These are phyloP conservation scores for Saccharata proteae DNA, from an alignment of 2,329 filamentous ascomycete species.

Conservation along the genomic window DNA sequence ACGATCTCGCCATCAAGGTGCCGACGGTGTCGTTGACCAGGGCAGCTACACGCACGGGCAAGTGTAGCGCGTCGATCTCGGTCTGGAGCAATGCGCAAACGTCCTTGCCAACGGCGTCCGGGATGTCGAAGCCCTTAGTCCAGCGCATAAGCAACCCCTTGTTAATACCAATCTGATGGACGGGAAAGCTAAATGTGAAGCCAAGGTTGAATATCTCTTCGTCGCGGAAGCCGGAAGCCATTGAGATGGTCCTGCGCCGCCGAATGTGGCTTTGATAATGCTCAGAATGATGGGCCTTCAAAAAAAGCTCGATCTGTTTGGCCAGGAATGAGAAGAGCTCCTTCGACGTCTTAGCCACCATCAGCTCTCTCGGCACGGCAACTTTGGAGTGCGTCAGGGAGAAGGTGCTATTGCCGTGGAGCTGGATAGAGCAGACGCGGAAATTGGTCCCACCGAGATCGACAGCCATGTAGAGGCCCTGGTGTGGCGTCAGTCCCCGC, in stretches of 20 bases:
- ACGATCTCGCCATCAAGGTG: constrained; percentile 93
- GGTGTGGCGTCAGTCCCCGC: no score
- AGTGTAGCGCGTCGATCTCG: constrained; percentile 74
- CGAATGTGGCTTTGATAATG: constrained; percentile 64
- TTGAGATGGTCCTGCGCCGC: constrained; percentile 49
- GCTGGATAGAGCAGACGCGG: constrained; percentile 85
- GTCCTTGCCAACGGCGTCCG: constrained; percentile 87
- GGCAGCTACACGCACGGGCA: constrained; percentile 90
- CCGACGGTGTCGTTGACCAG: constrained; percentile 97
- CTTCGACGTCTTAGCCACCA: constrained; percentile 74
- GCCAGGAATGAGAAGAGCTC: constrained; percentile 90
- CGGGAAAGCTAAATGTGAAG: constrained; percentile 98
- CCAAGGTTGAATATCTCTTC: constrained; percentile 82
- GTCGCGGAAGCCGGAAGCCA: constrained; percentile 48
- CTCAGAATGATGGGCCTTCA: constrained; percentile 76
- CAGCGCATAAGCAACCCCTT: constrained; percentile 87
- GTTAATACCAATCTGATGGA: constrained; percentile 89
- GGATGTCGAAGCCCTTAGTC: constrained; percentile 98
- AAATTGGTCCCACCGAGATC: constrained; percentile 99
- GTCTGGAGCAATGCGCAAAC: constrained; percentile 80
- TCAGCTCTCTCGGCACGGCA: constrained; percentile 76
- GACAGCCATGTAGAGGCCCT: constrained; percentile 92
- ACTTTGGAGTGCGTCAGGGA: constrained; percentile 88
- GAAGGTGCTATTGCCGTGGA: constrained; percentile 93
- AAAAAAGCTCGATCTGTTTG: constrained; percentile 80